A percentile compares a stretch with the other conserved stretches of the same genome.
phyloP scores from a whole-genome alignment of 2,329 filamentous ascomycete species.

The Zopfia rhizophila region DNA sequence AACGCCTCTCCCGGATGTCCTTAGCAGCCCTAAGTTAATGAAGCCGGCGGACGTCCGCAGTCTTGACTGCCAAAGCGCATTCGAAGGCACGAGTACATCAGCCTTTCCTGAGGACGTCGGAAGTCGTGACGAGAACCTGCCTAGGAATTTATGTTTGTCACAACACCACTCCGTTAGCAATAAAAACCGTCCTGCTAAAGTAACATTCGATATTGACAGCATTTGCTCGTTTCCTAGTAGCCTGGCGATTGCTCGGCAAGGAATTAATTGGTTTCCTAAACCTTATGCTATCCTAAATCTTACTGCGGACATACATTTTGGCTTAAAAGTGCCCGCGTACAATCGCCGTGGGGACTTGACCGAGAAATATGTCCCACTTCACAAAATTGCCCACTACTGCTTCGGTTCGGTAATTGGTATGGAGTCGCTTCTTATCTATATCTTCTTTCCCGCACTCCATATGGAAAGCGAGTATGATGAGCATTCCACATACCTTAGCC shows the following conservation, averaged over 20 bases:
- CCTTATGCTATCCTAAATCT: too few species aligned
- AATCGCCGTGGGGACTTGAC: background rate
- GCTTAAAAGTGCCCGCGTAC: background rate
- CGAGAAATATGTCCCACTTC: background rate
- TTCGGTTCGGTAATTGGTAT: too few species aligned
- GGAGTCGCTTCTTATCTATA: too few species aligned
- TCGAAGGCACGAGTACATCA: background rate
- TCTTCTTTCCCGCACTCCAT: too few species aligned
- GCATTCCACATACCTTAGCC: too few species aligned
- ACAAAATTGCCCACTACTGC: too few species aligned
- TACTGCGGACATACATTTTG: background rate
- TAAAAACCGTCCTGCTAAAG: too few species aligned
- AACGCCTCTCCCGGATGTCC: background rate
- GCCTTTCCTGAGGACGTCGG: constrained; percentile 1
- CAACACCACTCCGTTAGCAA: background rate
- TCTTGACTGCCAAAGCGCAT: background rate
- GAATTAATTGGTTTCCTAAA: background rate
- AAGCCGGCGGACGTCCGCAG: too few species aligned
- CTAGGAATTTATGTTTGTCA: background rate
- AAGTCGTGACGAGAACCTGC: constrained; percentile 1
- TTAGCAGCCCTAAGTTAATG: constrained; percentile 1
- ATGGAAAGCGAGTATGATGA: too few species aligned
- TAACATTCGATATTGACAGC: too few species aligned
- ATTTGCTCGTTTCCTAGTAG: too few species aligned
- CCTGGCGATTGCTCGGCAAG: too few species aligned